Evolutionary conservation across 306 rosid species (phyloP).

Genomic region (Inga oerstediana): DNA sequence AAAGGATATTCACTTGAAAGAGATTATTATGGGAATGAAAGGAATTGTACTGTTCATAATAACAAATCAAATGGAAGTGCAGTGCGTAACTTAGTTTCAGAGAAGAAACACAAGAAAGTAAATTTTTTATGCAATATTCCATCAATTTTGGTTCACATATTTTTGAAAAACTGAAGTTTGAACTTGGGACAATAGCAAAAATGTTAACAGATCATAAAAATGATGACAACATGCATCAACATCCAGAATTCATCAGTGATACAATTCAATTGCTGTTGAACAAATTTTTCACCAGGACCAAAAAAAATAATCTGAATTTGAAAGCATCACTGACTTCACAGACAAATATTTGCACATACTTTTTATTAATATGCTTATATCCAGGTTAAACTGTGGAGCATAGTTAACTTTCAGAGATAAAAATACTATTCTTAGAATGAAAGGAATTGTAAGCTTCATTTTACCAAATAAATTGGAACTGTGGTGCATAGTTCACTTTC

Average conservation of each 20-base stretch:
- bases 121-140: neutral
- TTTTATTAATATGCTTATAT: neutral
- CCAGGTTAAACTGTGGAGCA: constrained; percentile 51
- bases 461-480: neutral
- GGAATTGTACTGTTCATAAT: neutral
- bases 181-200: neutral
- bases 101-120: neutral
- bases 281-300: neutral
- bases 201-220: neutral
- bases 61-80: neutral
- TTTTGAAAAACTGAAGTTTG: neutral
- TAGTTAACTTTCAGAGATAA: no score
- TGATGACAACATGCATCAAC: neutral
- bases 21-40: neutral
- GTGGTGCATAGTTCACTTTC: neutral
- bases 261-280: neutral
- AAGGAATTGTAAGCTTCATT: neutral
- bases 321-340: no score
- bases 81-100: neutral
- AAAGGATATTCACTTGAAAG: neutral
- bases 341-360: neutral
- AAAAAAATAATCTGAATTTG: neutral
- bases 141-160: neutral
- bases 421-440: neutral
- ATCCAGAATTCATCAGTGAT: neutral